phyloP scores from a whole-genome alignment of 805 yeast species.

The Candida anglica region DNA sequence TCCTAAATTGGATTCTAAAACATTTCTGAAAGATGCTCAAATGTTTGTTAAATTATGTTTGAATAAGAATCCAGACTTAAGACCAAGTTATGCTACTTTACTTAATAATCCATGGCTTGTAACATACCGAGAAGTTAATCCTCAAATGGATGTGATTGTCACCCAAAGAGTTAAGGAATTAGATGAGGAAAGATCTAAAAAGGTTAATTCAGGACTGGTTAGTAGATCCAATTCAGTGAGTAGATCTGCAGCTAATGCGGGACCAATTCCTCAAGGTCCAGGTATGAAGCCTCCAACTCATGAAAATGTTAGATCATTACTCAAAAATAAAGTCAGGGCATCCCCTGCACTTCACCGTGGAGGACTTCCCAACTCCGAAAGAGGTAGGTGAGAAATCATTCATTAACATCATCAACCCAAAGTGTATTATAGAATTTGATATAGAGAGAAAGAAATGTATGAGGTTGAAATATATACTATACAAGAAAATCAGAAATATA shows the following conservation, averaged over 20 bases:
- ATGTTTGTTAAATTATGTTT: constrained; percentile 76
- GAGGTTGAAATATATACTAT: no score
- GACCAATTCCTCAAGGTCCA: neutral
- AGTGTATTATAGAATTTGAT: no score
- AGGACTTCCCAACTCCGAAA: no score
- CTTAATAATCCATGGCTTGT: constrained; percentile 82
- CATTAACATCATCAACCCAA: neutral
- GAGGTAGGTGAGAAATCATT: no score
- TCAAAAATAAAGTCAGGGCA: constrained; percentile 37
- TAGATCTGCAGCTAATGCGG: constrained; percentile 2
- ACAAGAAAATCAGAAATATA: no score
- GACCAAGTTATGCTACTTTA: constrained; percentile 78
- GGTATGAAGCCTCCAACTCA: no score
- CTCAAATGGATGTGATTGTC: constrained; percentile 28
- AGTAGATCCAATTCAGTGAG: constrained; percentile 13
- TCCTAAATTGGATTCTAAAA: constrained; percentile 66
- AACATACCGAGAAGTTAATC: constrained; percentile 38
- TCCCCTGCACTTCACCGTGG: constrained; percentile 45
- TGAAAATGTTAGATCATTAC: constrained; percentile 36
- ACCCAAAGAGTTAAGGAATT: constrained; percentile 14
- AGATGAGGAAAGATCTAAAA: constrained; percentile 12
- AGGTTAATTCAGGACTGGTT: constrained; percentile 8
- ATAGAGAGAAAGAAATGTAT: no score
- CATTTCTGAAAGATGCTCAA: constrained; percentile 72
- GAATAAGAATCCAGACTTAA: constrained; percentile 70